Conservation (phyloP, 148 eudicot species). For the Amaranthus hypochondriacus region DNA sequence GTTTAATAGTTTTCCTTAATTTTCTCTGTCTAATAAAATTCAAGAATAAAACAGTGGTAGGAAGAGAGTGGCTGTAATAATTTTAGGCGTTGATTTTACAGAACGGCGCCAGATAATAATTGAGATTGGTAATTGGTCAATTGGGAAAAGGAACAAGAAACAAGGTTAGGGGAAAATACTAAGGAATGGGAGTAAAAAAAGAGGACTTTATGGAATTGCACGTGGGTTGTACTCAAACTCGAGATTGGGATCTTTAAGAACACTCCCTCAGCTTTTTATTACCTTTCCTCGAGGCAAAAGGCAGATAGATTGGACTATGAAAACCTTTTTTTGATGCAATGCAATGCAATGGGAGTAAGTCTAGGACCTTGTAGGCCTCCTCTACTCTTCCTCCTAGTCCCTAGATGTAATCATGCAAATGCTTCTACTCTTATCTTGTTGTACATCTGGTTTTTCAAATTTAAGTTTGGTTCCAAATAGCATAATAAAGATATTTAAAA, state of each 20-base stretch:
- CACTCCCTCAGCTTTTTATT: background rate
- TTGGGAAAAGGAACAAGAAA: background rate
- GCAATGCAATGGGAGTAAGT: background rate
- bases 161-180: background rate
- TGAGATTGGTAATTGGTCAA: constrained; percentile 17
- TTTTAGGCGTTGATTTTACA: constrained; percentile 25
- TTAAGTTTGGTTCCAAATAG: no score
- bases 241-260: constrained; percentile 11
- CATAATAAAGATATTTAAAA: no score
- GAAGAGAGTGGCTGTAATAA: constrained; percentile 27
- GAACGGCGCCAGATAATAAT: constrained; percentile 27
- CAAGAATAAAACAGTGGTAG: background rate
- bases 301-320: background rate
- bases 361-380: no score
- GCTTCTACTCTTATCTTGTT: no score
- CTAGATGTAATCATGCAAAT: no score
- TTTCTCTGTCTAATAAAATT: no score
- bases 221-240: constrained; percentile 23
- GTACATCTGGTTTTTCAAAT: no score
- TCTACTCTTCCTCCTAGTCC: no score
- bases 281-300: constrained; percentile 3
- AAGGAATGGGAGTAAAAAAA: background rate
- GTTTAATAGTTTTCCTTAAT: background rate
- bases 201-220: constrained; percentile 14
- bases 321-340: background rate